Base-by-base conservation (phyloP, 805 yeast species). In the Cyberlindnera americana region DNA sequence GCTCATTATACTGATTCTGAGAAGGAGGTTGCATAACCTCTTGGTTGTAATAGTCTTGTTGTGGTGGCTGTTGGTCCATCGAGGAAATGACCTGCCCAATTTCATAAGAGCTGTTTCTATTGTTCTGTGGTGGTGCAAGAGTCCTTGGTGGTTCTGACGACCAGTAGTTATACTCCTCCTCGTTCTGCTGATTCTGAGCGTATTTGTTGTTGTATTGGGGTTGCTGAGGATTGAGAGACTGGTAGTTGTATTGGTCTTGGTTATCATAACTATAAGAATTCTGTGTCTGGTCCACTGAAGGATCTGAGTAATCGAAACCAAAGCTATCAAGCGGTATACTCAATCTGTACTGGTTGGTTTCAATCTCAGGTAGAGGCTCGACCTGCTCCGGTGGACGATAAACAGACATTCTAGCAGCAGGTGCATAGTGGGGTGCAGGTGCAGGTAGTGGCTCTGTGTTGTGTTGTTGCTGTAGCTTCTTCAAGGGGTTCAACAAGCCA, bases 251-350 rank as follows among this genome's bases (percentile, higher is more conserved):
- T 22, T 38, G 41, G 15, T 30, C 38, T 10, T 34, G 25, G 19
- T 26, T 29, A 22, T 37, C 35, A 19, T 29, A 25, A n/a, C 17
- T 22, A 13, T 30, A 30, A n/a, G 18, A 30, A 24, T 13, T 18
- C 28, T 34, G 28, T 3, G 24, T 33, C 37, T 29, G 37, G 17
- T 26, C 35, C 3, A 33, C 8, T 3, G 13, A 14, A 5, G 30
- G 24, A 21, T 35, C 32, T 19, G 33, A 5, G 9, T 33, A 39
- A 25, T 35, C 48, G 28, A 54, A 42, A 0, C 48, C 54, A 35
- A 56, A 53, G 14, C 39, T 35, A 13, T 50, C 58, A 11, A 53
- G 41, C 2, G 60, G 62, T 9, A 53, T 48, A 15, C 57, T 54
- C 15, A 55, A 29, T 29, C 57, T 45, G 41, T 47, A 52, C 36